Base-by-base conservation (phyloP, 768 basidiomycete species). In the Sutorius australiensis region DNA sequence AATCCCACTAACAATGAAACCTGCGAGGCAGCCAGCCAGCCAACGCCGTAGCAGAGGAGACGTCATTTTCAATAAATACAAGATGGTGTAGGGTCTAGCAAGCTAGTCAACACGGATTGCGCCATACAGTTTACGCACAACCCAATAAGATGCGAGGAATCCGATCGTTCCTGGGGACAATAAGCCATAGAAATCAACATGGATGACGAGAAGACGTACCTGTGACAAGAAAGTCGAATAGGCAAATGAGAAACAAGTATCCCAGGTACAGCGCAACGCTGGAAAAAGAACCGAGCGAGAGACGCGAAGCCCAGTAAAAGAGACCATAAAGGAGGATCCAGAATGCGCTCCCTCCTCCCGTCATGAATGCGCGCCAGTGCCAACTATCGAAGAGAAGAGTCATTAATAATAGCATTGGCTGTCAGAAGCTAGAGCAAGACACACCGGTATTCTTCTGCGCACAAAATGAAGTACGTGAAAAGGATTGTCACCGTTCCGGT, bases 351-450 rank as follows among this genome's bases (percentile, higher is more conserved):
- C 94, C 92, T 9, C 93, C 95, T 33, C 95, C 95, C 30, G 84
- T 87, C 56, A 95, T 62, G 78, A 98, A 97, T 5, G 92, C 81
- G 41, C 92, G 83, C 95, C 95, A 98, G 54, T 98, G 95, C 95
- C 95, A 98, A 53, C 92, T 89, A n/a, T 19, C 2, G 51, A 40
- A 40, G 16, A 36, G 51, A 40, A 40, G 16, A 36, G 16, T 40
- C 9, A 42, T 62, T 33, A 57, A 54, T 17, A 48, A 44, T 4
- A 34, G 31, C 45, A 38, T 31, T 32, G 3, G n/a, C 42, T 12
- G 6, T 32, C 21, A 46, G 27, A 34, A 38, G 11, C 31, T 12
- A n/a, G 43, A 32, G 13, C 6, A 34, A 37, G 13, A 66, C 78
- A 51, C 49, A 90, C 87, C 91, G 77, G 68, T 97, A 98, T 62